Percentiles rank a stretch among this genome's conserved stretches.
Conservation (phyloP, 805 yeast species). For the Candida sonorensis region DNA sequence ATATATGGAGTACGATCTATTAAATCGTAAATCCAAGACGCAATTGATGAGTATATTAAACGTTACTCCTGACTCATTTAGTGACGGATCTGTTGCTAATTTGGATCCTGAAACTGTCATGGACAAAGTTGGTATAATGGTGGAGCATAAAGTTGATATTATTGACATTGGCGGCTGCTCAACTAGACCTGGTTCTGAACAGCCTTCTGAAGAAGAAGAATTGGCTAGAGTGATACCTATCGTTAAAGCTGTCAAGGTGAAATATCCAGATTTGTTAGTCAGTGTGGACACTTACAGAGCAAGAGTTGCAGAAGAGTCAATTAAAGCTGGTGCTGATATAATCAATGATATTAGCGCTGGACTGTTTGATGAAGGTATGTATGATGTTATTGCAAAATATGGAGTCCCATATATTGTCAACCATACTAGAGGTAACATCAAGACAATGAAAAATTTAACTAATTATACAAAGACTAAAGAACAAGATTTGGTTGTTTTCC, state of each 20-base stretch:
- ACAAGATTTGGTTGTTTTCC: slow-evolving; percentile 11
- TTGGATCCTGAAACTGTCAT: slow-evolving; percentile 35
- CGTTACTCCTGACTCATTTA: slow-evolving; percentile 90
- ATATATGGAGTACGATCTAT: slow-evolving; percentile 37
- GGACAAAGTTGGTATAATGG: slow-evolving; percentile 40
- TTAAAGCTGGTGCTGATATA: slow-evolving; percentile 79
- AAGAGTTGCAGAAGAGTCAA: slow-evolving; percentile 60
- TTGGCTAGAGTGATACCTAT: slow-evolving; percentile 63
- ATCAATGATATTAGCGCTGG: slow-evolving; percentile 91
- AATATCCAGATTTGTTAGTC: slow-evolving; percentile 37
- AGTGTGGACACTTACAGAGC: slow-evolving; percentile 89
- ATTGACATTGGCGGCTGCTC: slow-evolving; percentile 94
- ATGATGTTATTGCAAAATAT: slow-evolving; percentile 57
- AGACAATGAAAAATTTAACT: slow-evolving; percentile 59
- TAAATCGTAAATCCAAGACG: slow-evolving; percentile 42
- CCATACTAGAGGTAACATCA: slow-evolving; percentile 80
- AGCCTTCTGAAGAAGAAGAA: slow-evolving; percentile 61
- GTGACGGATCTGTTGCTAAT: slow-evolving; percentile 67
- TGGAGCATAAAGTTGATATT: slow-evolving; percentile 58
- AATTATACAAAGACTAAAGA: slow-evolving; percentile 37
- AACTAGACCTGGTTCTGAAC: slow-evolving; percentile 77
- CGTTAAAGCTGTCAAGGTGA: slow-evolving; percentile 48
- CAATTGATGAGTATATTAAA: slow-evolving; percentile 82
- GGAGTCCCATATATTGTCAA: slow-evolving; percentile 75
- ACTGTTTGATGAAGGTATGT: slow-evolving; percentile 56